Evolutionary conservation across 2,329 filamentous ascomycete genomes (phyloP).

Genomic region (Apiospora arundinis): DNA sequence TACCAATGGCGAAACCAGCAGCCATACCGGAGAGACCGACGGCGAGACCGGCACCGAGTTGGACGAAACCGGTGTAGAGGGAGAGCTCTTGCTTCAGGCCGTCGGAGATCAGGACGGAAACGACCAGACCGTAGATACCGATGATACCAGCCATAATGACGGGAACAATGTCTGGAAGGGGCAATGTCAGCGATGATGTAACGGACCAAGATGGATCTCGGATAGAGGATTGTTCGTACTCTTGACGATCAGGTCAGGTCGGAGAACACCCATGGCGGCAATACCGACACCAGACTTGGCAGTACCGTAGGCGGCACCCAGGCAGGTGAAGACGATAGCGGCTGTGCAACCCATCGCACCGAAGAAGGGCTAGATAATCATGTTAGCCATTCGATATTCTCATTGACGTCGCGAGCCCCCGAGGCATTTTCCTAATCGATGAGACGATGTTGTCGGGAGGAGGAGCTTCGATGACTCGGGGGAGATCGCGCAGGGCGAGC

Average conservation of each 20-base stretch:
- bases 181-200: constrained; percentile 28
- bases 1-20: constrained; percentile 74
- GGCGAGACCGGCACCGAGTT: constrained; percentile 81
- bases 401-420: not conserved
- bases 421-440: constrained; percentile 18
- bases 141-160: constrained; percentile 99
- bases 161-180: constrained; percentile 85
- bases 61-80: constrained; percentile 84
- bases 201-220: constrained; percentile 20
- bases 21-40: constrained; percentile 85
- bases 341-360: constrained; percentile 86
- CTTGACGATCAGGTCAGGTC: constrained; percentile 98
- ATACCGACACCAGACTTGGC: constrained; percentile 99
- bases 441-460: constrained; percentile 18
- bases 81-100: constrained; percentile 74
- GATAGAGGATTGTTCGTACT: constrained; percentile 66
- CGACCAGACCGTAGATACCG: constrained; percentile 95
- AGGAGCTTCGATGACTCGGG: not conserved
- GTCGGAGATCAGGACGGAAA: constrained; percentile 86
- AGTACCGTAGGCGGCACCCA: constrained; percentile 97
- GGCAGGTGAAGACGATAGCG: constrained; percentile 95
- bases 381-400: not conserved
- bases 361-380: constrained; percentile 68
- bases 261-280: constrained; percentile 95
- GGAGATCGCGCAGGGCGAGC: constrained; percentile 29